These are phyloP conservation scores for Drechmeria coniospora DNA, from an alignment of 2,329 filamentous ascomycete genomes.

Conservation along the genomic window DNA sequence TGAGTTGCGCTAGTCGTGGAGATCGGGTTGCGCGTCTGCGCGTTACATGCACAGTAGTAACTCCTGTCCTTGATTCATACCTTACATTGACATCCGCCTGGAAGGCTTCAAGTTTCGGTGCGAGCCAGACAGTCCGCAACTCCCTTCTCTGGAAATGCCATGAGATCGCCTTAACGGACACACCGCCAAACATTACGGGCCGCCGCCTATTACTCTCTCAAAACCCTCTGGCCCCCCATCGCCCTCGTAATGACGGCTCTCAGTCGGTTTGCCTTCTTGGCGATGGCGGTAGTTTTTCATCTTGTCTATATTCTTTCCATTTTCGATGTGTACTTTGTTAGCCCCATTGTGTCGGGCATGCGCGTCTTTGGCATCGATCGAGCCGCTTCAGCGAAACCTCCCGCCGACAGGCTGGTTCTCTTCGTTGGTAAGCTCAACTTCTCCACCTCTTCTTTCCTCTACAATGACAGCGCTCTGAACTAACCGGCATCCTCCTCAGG, in stretches of 20 bases:
- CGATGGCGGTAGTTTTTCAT: slow-evolving; percentile 83
- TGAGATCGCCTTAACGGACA: no score
- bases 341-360: slow-evolving; percentile 94
- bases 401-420: slow-evolving; percentile 78
- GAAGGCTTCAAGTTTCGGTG: no score
- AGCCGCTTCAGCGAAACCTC: slow-evolving; percentile 43
- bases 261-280: slow-evolving; percentile 66
- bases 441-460: neutral
- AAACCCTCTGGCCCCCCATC: neutral
- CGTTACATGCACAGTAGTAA: no score
- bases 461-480: neutral
- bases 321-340: slow-evolving; percentile 98
- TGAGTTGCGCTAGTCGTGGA: no score
- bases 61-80: no score
- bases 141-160: no score
- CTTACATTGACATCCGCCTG: no score
- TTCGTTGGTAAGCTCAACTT: slow-evolving; percentile 56
- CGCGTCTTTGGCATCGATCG: slow-evolving; percentile 58
- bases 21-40: no score
- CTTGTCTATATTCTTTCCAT: slow-evolving; percentile 88
- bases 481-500: slow-evolving; percentile 28
- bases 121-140: no score
- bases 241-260: slow-evolving; percentile 33
- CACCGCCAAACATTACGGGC: no score
- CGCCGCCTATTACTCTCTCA: no score